These are phyloP conservation scores for Arabis alpina DNA, from an alignment of 345 rosid genomes.

Conservation along the genomic window DNA sequence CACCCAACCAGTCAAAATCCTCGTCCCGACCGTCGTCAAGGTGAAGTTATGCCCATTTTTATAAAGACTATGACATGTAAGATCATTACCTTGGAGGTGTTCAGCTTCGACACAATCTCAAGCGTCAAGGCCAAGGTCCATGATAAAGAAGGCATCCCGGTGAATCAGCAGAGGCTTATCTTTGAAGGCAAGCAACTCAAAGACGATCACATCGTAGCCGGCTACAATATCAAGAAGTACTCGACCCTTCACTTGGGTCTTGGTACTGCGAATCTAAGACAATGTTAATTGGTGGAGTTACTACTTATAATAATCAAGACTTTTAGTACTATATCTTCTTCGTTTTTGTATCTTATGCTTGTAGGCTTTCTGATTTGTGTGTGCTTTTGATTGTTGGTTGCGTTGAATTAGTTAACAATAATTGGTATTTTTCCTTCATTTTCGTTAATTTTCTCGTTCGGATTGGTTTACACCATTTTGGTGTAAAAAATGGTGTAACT, in stretches of 20 bases:
- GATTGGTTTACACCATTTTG: too few relatives aligned
- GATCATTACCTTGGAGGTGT: background rate
- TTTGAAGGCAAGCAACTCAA: background rate
- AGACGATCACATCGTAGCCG: background rate
- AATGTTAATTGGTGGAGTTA: too few relatives aligned
- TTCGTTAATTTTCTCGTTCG: too few relatives aligned
- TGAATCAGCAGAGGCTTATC: background rate
- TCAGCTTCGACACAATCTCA: background rate
- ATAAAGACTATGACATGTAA: background rate
- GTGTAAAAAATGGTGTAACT: too few relatives aligned
- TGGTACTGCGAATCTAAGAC: background rate
- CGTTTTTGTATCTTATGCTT: too few relatives aligned
- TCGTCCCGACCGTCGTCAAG: background rate
- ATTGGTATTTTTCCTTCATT: too few relatives aligned
- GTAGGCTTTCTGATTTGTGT: background rate
- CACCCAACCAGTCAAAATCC: background rate
- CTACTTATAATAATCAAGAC: too few relatives aligned
- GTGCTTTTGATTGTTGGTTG: too few relatives aligned
- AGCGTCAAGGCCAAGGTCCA: conserved; percentile 11
- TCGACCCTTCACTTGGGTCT: conserved; percentile 1
- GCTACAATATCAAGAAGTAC: conserved; percentile 9
- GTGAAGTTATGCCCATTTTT: background rate
- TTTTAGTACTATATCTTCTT: too few relatives aligned
- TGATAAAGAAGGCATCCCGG: background rate
- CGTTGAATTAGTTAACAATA: too few relatives aligned